Base-by-base conservation (phyloP, 305 asterid species). In the Fraxinus greggii region DNA sequence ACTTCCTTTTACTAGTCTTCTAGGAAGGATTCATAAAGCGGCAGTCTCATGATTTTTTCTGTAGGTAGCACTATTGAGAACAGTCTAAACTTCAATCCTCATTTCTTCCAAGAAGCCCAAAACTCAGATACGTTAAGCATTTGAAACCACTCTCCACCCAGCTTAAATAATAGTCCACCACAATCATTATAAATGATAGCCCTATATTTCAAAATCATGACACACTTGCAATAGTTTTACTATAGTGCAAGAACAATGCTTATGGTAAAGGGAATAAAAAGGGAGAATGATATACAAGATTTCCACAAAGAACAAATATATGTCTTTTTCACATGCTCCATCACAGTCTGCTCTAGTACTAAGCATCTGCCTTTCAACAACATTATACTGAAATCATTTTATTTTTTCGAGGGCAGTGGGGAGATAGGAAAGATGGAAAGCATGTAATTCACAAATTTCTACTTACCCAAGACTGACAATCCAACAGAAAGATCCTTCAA, bases 401-500 rank as follows among this genome's bases (percentile, higher is more conserved):
- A 61, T 67, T 61, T 72, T 35, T 67, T 65, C 15, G 23, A 15
- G 42, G 42, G 75, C 23, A 31, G 75, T 35, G 24, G 23, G 26
- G 42, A 31, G 75, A 6, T 26, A 5, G 26, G 75, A 9, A 74
- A 72, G 59, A 61, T 6, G 32, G 76, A 42, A 59, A 78, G 69
- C 26, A 82, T 28, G 74, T 75, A 72, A 72, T 28, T 42, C 28
- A 76, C 35, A 45, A 77, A 56, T 5, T n/a, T 72, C 69, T 33
- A 83, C 98, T 86, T 86, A 96, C 99, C 97, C 85, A 93, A 88
- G 86, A 96, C 81, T 79, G 98, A 94, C 83, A 96, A 84, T 83
- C 99, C 98, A 67, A 94, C 74, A 23, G 98, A 92, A 81, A 96
- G 98, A 88, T 96, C 99, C 90, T 91, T 85, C 59, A 93, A 88